These are phyloP conservation scores for Exophiala oligosperma DNA, from an alignment of 2,329 filamentous ascomycete species.

Conservation along the genomic window DNA sequence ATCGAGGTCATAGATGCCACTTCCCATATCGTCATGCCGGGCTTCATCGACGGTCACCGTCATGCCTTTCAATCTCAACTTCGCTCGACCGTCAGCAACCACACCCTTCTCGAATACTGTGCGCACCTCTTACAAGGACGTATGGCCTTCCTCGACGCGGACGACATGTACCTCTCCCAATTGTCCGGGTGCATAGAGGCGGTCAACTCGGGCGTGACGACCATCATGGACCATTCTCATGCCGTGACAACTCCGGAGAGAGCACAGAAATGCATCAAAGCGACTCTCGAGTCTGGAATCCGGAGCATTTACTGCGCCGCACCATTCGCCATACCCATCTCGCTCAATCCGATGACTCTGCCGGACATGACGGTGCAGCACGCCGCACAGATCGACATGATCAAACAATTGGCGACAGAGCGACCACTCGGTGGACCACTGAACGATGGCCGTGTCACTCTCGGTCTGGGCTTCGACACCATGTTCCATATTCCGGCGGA, in stretches of 20 bases:
- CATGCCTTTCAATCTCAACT: constrained; percentile 46
- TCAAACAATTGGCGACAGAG: constrained; percentile 21
- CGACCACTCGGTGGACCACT: constrained; percentile 27
- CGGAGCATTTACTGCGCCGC: constrained; percentile 32
- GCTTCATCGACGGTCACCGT: constrained; percentile 35
- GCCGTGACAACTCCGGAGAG: constrained; percentile 16
- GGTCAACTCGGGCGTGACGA: constrained; percentile 20
- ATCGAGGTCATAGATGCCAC: constrained; percentile 40
- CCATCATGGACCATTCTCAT: constrained; percentile 37
- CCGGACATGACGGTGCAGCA: constrained; percentile 6
- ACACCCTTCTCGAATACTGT: constrained; percentile 45
- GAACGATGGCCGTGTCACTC: constrained; percentile 30
- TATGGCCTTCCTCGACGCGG: constrained; percentile 34
- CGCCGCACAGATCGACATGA: constrained; percentile 16
- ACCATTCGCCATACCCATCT: constrained; percentile 12
- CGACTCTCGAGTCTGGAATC: constrained; percentile 29
- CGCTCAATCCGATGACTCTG: constrained; percentile 9
- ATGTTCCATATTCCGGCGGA: constrained; percentile 26
- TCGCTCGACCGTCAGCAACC: constrained; percentile 39
- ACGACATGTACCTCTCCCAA: constrained; percentile 46
- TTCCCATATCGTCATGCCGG: constrained; percentile 32
- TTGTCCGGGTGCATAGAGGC: constrained; percentile 12
- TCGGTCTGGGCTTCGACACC: constrained; percentile 34
- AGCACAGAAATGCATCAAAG: neutral
- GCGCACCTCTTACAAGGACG: constrained; percentile 43